phyloP scores from a whole-genome alignment of 208 protist species.

The Kentomonas sorsogonicus region DNA sequence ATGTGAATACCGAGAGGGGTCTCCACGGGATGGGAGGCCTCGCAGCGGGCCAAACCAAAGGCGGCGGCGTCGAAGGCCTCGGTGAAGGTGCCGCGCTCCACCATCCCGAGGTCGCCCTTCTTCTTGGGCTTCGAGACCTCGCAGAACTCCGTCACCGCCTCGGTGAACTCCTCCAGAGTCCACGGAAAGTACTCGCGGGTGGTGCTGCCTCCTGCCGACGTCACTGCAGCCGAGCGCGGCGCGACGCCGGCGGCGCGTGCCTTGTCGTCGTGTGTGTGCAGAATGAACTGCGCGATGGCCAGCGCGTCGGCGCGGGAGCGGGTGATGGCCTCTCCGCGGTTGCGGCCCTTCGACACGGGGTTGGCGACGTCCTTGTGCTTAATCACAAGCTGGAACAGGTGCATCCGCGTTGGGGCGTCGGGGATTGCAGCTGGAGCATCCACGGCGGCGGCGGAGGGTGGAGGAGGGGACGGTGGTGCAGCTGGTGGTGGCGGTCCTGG shows the following conservation, averaged over 20 bases:
- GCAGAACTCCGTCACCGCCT: slow-evolving; percentile 55
- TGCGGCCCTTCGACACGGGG: slow-evolving; percentile 50
- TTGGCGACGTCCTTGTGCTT: slow-evolving; percentile 86
- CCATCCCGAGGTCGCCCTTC: slow-evolving; percentile 69
- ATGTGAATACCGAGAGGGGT: slow-evolving; percentile 78
- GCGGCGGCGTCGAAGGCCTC: slow-evolving; percentile 65
- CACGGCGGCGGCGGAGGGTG: not conserved
- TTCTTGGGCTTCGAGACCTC: slow-evolving; percentile 56
- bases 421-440: not conserved
- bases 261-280: not conserved
- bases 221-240: no score
- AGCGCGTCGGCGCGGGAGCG: slow-evolving; percentile 70
- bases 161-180: slow-evolving; percentile 65
- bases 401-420: slow-evolving; percentile 11
- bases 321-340: slow-evolving; percentile 76
- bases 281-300: slow-evolving; percentile 50
- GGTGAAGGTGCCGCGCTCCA: slow-evolving; percentile 61
- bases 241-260: not conserved
- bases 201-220: no score
- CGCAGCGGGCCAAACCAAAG: slow-evolving; percentile 46
- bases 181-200: no score
- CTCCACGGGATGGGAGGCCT: slow-evolving; percentile 72
- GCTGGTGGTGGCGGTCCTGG: no score
- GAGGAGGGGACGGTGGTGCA: not conserved
- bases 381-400: slow-evolving; percentile 82